Percentiles rank a stretch among this genome's conserved stretches.
Conservation (phyloP, 1,139 yeast species). For the Nakaseomyces delphensis region DNA sequence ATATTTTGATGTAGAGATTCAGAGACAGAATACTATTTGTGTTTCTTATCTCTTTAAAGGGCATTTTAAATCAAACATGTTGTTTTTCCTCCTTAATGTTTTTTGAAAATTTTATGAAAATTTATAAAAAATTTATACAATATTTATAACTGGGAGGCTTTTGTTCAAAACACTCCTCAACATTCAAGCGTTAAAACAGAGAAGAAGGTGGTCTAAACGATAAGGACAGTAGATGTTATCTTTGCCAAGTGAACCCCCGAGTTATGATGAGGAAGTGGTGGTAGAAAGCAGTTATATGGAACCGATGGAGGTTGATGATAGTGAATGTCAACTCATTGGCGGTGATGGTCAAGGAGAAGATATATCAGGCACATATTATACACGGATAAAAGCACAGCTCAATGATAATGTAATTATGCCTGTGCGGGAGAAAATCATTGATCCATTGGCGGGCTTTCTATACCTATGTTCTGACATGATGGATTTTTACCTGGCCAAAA, state of each 20-base stretch:
- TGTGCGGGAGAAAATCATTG: conserved; percentile 18
- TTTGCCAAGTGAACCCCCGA: conserved; percentile 4
- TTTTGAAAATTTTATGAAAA: too few species aligned
- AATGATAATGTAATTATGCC: conserved; percentile 18
- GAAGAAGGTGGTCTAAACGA: not conserved
- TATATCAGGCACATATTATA: conserved; percentile 8
- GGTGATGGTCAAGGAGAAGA: not conserved
- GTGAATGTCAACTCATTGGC: not conserved
- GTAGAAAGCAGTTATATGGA: conserved; percentile 1
- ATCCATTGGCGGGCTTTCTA: conserved; percentile 24
- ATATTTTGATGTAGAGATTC: too few species aligned
- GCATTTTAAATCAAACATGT: too few species aligned
- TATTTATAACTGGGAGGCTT: too few species aligned
- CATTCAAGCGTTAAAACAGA: too few species aligned
- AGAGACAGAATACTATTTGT: too few species aligned
- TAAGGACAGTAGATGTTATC: not conserved
- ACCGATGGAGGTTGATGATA: not conserved
- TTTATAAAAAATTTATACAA: too few species aligned
- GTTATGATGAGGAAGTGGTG: conserved; percentile 1
- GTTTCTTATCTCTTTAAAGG: too few species aligned
- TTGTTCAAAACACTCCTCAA: too few species aligned
- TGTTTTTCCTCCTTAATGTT: too few species aligned
- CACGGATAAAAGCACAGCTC: conserved; percentile 13
- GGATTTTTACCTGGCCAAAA: conserved; percentile 49
- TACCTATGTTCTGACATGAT: conserved; percentile 35